phyloP scores from a whole-genome alignment of 179 eudicot genomes.

The Gypsophila paniculata region DNA sequence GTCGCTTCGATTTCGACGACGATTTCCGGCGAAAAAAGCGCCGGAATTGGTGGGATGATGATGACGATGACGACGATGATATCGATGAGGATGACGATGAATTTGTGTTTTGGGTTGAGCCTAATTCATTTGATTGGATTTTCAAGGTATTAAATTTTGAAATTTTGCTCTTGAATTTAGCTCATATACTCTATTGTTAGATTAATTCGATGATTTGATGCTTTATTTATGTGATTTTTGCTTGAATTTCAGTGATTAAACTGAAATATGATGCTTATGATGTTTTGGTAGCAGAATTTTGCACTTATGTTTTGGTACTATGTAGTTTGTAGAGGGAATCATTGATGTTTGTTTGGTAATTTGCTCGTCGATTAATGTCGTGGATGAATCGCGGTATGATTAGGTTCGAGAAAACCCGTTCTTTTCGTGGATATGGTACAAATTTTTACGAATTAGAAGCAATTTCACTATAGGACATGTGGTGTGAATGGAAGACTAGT shows the following conservation, averaged over 20 bases:
- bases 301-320: no score
- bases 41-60: constrained; percentile 51
- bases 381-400: neutral
- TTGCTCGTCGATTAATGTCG: neutral
- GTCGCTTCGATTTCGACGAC: constrained; percentile 23
- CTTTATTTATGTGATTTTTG: neutral
- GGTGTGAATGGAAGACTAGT: no score
- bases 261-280: neutral
- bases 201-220: neutral
- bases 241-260: neutral
- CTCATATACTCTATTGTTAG: neutral
- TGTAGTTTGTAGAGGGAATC: neutral
- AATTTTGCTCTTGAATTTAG: neutral
- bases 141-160: constrained; percentile 31
- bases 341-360: neutral
- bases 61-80: constrained; percentile 26
- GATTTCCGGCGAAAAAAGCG: constrained; percentile 15
- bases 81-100: constrained; percentile 28
- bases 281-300: no score
- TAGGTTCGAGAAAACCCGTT: neutral
- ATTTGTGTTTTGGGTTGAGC: constrained; percentile 36
- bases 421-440: neutral
- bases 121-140: constrained; percentile 35
- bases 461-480: neutral
- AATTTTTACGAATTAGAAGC: neutral